Evolutionary conservation across 768 basidiomycete genomes (phyloP).

Genomic region (Suillus tomentosus): DNA sequence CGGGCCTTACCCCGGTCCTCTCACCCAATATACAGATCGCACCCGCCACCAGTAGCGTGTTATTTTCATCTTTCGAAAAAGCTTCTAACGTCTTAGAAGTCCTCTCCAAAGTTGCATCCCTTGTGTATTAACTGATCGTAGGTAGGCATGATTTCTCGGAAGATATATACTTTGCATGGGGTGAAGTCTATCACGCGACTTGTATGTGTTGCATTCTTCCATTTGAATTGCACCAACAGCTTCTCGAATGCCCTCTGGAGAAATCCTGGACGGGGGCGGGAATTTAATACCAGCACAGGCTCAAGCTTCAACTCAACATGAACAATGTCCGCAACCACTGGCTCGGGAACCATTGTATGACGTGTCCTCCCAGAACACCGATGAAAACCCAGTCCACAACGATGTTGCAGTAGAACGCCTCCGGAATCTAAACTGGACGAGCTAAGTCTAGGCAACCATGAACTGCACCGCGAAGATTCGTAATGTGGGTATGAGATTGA

Average conservation of each 20-base stretch:
- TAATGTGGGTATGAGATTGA: not conserved
- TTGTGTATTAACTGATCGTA: too few relatives aligned
- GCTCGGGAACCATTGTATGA: conserved; percentile 23
- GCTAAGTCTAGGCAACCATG: not conserved
- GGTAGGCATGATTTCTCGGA: too few relatives aligned
- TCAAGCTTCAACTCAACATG: not conserved
- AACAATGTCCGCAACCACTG: not conserved
- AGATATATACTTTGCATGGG: too few relatives aligned
- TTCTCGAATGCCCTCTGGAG: conserved; percentile 21
- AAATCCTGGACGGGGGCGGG: conserved; percentile 22
- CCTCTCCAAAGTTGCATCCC: too few relatives aligned
- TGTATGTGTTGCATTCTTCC: not conserved
- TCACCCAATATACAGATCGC: too few relatives aligned
- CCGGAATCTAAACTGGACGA: not conserved
- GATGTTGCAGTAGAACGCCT: not conserved
- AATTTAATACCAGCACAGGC: conserved; percentile 21
- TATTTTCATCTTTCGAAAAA: too few relatives aligned
- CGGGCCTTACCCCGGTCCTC: too few relatives aligned
- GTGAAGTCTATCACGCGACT: not conserved
- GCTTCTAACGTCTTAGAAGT: too few relatives aligned
- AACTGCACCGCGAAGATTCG: conserved; percentile 38
- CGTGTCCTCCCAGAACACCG: conserved; percentile 52
- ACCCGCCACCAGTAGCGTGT: too few relatives aligned
- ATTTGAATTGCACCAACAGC: not conserved
- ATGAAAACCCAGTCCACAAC: not conserved